A percentile compares a stretch with the other conserved stretches of the same genome.
These are phyloP conservation scores for Drechslerella dactyloides DNA, from an alignment of 2,329 filamentous ascomycete species.

Conservation along the genomic window DNA sequence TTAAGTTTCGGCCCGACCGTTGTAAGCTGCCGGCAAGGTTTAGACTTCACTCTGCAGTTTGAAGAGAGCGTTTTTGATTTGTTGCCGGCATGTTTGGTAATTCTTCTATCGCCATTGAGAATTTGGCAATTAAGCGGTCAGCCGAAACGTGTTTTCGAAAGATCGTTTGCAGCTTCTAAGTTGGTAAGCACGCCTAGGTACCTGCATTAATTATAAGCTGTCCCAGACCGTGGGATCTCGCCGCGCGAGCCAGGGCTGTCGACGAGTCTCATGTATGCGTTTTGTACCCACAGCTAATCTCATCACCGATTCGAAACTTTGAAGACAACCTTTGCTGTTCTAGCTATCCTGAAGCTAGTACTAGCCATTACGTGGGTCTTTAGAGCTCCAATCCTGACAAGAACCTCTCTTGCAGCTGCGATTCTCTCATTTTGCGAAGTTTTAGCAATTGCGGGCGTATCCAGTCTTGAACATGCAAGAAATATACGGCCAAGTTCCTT, in stretches of 20 bases:
- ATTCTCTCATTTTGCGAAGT: constrained; percentile 44
- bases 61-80: constrained; percentile 41
- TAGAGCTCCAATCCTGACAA: constrained; percentile 21
- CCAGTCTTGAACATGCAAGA: constrained; percentile 35
- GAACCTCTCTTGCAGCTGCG: constrained; percentile 29
- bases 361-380: constrained; percentile 36
- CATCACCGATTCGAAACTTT: not conserved
- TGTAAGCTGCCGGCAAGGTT: constrained; percentile 20
- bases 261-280: not conserved
- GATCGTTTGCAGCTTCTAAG: constrained; percentile 38
- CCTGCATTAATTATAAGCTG: not conserved
- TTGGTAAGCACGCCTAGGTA: constrained; percentile 14
- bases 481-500: constrained; percentile 45
- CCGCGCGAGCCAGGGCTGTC: not conserved
- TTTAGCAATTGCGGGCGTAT: constrained; percentile 30
- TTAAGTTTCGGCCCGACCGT: constrained; percentile 37
- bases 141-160: constrained; percentile 42
- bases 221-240: not conserved
- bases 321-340: constrained; percentile 27
- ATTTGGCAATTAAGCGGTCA: constrained; percentile 27
- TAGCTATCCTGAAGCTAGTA: constrained; percentile 32
- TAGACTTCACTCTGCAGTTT: constrained; percentile 40
- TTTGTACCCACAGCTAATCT: constrained; percentile 16
- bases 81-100: constrained; percentile 26
- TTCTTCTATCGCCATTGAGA: constrained; percentile 26